Evolutionary conservation across 257 asterid genomes (phyloP).

Genomic region (Ballota nigra): DNA sequence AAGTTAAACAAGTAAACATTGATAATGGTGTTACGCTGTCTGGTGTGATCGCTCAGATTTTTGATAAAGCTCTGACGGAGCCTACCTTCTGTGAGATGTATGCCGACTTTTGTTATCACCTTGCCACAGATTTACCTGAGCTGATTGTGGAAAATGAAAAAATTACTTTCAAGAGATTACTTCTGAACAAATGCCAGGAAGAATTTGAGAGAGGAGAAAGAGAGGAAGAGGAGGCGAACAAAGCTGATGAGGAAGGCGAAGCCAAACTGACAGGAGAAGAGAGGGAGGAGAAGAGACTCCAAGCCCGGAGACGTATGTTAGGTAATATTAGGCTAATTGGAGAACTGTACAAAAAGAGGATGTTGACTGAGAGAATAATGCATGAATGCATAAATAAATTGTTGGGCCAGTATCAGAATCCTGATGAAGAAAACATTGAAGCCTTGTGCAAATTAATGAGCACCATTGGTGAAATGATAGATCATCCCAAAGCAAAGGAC

Average conservation of each 20-base stretch:
- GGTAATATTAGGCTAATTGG: slow-evolving; percentile 95
- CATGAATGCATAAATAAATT: slow-evolving; percentile 78
- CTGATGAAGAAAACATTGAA: slow-evolving; percentile 89
- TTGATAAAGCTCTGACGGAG: slow-evolving; percentile 92
- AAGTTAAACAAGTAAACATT: slow-evolving; percentile 79
- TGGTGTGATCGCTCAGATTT: slow-evolving; percentile 92
- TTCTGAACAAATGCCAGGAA: slow-evolving; percentile 87
- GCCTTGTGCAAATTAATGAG: slow-evolving; percentile 97
- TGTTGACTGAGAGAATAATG: slow-evolving; percentile 97
- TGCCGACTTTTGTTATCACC: slow-evolving; percentile 82
- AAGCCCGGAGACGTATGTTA: slow-evolving; percentile 74
- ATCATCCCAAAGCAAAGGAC: slow-evolving; percentile 74
- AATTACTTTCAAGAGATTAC: slow-evolving; percentile 84
- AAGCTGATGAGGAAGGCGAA: slow-evolving; percentile 82
- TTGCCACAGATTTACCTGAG: slow-evolving; percentile 76
- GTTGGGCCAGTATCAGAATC: slow-evolving; percentile 74
- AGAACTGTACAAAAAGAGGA: slow-evolving; percentile 86
- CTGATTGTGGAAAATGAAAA: slow-evolving; percentile 62
- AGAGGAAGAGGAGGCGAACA: slow-evolving; percentile 88
- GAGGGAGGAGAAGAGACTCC: slow-evolving; percentile 82
- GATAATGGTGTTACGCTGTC: slow-evolving; percentile 65
- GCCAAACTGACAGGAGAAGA: slow-evolving; percentile 66
- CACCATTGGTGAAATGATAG: slow-evolving; percentile 94
- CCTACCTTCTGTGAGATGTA: slow-evolving; percentile 99
- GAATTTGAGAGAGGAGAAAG: slow-evolving; percentile 93